phyloP scores from a whole-genome alignment of 2,329 filamentous ascomycete species.

The Sordariomycetes sp. region DNA sequence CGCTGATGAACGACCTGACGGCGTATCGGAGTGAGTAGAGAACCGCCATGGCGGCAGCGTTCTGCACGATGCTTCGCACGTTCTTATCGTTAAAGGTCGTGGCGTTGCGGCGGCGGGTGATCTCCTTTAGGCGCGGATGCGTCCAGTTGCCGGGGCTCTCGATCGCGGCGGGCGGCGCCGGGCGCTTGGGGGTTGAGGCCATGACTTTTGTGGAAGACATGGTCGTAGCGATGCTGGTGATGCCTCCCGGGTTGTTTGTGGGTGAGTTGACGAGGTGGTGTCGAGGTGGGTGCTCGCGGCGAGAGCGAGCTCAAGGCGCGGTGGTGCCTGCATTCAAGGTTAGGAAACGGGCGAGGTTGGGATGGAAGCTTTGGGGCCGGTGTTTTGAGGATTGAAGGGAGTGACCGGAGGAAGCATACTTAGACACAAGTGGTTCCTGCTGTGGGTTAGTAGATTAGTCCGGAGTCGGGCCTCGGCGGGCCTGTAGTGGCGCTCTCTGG shows the following conservation, averaged over 20 bases:
- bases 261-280: not conserved
- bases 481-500: not conserved
- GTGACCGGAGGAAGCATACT: not conserved
- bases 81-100: conserved; percentile 72
- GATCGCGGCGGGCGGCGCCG: conserved; percentile 18
- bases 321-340: not conserved
- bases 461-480: not conserved
- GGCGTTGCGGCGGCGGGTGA: conserved; percentile 68
- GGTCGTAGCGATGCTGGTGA: not conserved
- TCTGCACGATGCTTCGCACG: conserved; percentile 58
- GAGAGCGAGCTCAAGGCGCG: not conserved
- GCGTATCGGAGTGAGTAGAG: conserved; percentile 24
- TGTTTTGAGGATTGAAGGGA: not conserved
- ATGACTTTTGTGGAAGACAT: conserved; percentile 4
- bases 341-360: not conserved
- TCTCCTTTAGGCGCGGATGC: conserved; percentile 82
- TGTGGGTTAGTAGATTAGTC: conserved; percentile 20
- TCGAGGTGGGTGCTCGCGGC: not conserved
- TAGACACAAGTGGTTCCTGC: conserved; percentile 3
- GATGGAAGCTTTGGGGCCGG: not conserved
- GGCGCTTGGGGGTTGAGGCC: conserved; percentile 27
- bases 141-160: conserved; percentile 74
- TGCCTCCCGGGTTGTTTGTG: not conserved
- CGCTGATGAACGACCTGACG: conserved; percentile 22
- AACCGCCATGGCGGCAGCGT: conserved; percentile 37